Conservation (phyloP, 2,329 filamentous ascomycete genomes). For the Alternaria sp. region DNA sequence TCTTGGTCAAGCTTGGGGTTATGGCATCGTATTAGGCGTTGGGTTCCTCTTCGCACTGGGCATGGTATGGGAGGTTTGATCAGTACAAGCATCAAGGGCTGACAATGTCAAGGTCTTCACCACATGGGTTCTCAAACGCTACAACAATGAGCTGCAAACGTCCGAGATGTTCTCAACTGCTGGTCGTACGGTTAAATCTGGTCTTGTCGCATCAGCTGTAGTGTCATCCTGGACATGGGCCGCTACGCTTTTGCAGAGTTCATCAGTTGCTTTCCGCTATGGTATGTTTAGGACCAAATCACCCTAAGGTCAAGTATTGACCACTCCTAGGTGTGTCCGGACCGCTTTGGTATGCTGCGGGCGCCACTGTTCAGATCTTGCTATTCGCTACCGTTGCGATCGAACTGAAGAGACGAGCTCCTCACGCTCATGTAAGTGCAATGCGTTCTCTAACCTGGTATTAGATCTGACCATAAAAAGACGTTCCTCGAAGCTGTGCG, state of each 20-base stretch:
- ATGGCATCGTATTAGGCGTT: constrained; percentile 45
- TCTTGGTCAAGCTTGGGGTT: constrained; percentile 42
- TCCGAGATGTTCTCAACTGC: constrained; percentile 45
- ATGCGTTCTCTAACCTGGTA: no score
- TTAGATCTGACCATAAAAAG: no score
- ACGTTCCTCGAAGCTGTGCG: constrained; percentile 83
- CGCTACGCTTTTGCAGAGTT: constrained; percentile 41
- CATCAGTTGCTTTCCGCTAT: constrained; percentile 45
- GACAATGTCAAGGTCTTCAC: constrained; percentile 29
- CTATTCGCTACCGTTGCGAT: constrained; percentile 43
- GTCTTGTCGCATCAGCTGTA: constrained; percentile 42
- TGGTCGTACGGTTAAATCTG: constrained; percentile 43
- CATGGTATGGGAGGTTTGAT: constrained; percentile 27
- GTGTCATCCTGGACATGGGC: constrained; percentile 44
- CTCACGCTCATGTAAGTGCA: constrained; percentile 41
- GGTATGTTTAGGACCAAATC: constrained; percentile 18
- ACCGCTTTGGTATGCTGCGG: constrained; percentile 45
- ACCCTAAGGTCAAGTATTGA: background rate
- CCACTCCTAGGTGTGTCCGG: constrained; percentile 35
- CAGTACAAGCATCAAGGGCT: background rate
- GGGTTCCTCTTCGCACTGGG: constrained; percentile 42
- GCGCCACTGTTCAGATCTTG: constrained; percentile 45
- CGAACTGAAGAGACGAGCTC: constrained; percentile 45
- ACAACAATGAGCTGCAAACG: constrained; percentile 43
- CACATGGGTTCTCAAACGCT: constrained; percentile 41